Base-by-base conservation (phyloP, 352 stramenopile species). In the Phytopythium ostracodes region DNA sequence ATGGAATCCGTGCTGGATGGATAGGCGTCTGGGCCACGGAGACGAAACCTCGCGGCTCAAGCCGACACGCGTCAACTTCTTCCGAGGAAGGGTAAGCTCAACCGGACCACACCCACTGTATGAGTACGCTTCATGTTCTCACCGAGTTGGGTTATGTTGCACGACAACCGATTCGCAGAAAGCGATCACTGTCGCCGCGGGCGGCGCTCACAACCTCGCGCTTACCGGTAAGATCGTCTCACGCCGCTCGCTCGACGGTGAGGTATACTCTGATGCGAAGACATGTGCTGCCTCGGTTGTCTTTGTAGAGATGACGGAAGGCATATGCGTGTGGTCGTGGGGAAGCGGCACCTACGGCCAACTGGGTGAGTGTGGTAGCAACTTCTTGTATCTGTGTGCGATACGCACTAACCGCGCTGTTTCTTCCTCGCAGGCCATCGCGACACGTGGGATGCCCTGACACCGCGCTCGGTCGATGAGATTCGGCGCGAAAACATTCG, bases 301-400 rank as follows among this genome's bases (percentile, higher is more conserved):
- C n/a, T 20, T 20, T 15, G 38, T 56, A 89, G 81, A 89, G 57
- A 88, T 81, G 76, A 27, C 60, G 9, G 68, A 78, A 49, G 79
- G 81, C 4, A 58, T 83, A 8, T 88, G 78, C 36, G 85, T 92
- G 1, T 91, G 79, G 77, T 88, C 83, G 14, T 94, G 85, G 85
- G 85, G 84, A 0, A 64, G 55, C 59, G 77, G 79, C 27, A 53
- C 60, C 7, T 90, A 90, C 27, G 85, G 85, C 0, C 83, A 94
- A 36, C 72, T 94, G 4, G 84, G 81, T 91, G 50, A 8, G 68
- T 38, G 47, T 29, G n/a, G 18, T 17, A 5, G 3, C n/a, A 6
- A 5, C 17, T 25, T 4, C 17, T 24, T 8, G 9, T 24, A 25
- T 5, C 2, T 2, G 44, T 31, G 0, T 29, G 22, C 44, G 2